Percentiles rank a stretch among this genome's conserved stretches.
Conservation (phyloP, 495 filamentous ascomycete genomes). For the Elasticomyces elasticus region DNA sequence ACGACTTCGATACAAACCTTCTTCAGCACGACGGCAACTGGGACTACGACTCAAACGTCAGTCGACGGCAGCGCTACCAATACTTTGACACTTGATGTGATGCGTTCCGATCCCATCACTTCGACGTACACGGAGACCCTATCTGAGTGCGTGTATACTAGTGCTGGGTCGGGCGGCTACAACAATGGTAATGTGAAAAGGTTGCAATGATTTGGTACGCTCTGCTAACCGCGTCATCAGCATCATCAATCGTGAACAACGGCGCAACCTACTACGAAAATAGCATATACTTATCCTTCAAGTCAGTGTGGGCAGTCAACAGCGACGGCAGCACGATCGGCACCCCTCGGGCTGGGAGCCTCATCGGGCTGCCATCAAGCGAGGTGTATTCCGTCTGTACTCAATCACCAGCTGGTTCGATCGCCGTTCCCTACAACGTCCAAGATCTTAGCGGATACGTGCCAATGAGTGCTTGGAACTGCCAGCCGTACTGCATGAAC, state of each 20-base stretch:
- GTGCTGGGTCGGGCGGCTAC: neutral
- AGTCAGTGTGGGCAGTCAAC: neutral
- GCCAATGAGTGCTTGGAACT: conserved; percentile 2
- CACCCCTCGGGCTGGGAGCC: neutral
- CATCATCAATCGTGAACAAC: neutral
- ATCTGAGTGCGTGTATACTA: neutral
- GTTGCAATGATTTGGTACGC: neutral
- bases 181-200: neutral
- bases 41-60: neutral
- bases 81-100: neutral
- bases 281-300: conserved; percentile 3
- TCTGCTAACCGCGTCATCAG: neutral
- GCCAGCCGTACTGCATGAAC: neutral
- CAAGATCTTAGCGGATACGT: neutral
- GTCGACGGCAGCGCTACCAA: neutral
- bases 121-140: neutral
- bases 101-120: neutral
- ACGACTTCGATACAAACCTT: neutral
- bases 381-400: conserved; percentile 1
- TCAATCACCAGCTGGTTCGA: neutral
- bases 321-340: conserved; percentile 4
- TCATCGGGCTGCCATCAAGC: neutral
- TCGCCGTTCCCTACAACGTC: neutral
- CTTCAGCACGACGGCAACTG: neutral
- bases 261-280: conserved; percentile 1